Percentiles rank a stretch among this genome's conserved stretches.
Conservation (phyloP, 768 basidiomycete genomes). For the Leucosporidium scottii region DNA sequence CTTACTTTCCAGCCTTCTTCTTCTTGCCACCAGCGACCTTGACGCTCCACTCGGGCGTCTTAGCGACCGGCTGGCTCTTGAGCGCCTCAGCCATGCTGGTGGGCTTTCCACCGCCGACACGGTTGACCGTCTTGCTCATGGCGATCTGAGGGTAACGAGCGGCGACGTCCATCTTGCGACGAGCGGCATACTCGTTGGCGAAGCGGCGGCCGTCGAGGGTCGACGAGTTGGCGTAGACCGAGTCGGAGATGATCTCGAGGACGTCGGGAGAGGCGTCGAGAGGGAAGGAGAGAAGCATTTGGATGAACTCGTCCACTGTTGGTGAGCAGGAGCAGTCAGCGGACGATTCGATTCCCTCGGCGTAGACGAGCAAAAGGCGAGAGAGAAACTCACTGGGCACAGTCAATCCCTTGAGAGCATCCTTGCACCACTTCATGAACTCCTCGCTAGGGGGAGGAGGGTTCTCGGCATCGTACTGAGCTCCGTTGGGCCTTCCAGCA, state of each 20-base stretch:
- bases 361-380: background rate
- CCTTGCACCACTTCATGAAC: conserved; percentile 84
- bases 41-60: conserved; percentile 67
- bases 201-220: conserved; percentile 93
- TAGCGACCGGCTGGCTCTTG: conserved; percentile 71
- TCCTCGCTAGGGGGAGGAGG: conserved; percentile 70
- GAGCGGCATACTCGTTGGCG: conserved; percentile 80
- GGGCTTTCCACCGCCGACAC: conserved; percentile 6
- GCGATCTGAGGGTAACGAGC: conserved; percentile 37
- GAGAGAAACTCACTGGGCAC: conserved; percentile 49
- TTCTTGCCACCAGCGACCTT: conserved; percentile 86
- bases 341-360: background rate
- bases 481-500: background rate
- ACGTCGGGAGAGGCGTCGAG: conserved; percentile 72
- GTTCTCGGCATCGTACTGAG: conserved; percentile 54
- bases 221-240: conserved; percentile 88
- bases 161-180: conserved; percentile 71
- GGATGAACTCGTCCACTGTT: conserved; percentile 88
- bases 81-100: conserved; percentile 54
- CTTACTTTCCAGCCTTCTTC: conserved; percentile 54
- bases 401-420: conserved; percentile 63
- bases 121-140: conserved; percentile 7
- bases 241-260: conserved; percentile 85
- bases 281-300: conserved; percentile 90
- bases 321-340: conserved; percentile 12